Base-by-base conservation (phyloP, 768 basidiomycete genomes). In the Leccinum variicolor region DNA sequence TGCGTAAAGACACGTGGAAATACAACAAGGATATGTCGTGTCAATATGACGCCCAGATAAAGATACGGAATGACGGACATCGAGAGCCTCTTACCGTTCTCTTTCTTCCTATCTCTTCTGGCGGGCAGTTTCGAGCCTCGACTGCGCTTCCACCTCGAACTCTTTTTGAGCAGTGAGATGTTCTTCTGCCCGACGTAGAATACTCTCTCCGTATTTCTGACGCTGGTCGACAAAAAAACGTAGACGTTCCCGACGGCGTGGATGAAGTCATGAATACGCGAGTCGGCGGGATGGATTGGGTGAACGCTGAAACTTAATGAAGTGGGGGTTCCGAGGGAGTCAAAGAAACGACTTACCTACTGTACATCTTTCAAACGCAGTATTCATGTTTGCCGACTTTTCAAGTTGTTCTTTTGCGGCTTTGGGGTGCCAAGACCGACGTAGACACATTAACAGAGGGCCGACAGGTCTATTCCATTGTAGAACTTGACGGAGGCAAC, bases 381-480 rank as follows among this genome's bases (percentile, higher is more conserved):
- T 85, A 58, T 82, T 83, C 86, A 98, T 93, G 0, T 89, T 84
- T 0, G 75, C 63, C 64, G 87, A 92, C 31, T 86, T 91, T 64
- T n/a, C n/a, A n/a, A n/a, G n/a, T n/a, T 92, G 89, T 58, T 97
- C 92, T 64, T 91, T 90, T 70, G 84, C 90, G 2, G 93, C 94
- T 69, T 96, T 95, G 8, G 92, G 85, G 69, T 95, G 98, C 90
- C 92, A 95, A 9, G 94, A 86, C 53, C 96, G 84, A 58, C 93
- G 89, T 3, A 98, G 79, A 71, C 92, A 98, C 33, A 94, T 76
- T 14, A 98, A 73, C 2, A 4, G 80, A 73, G 23, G 93, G 88
- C 84, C 0, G 92, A 73, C 17, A 88, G 81, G 62, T 92, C 88
- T 34, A 90, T 85, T 14, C 85, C 83, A 26, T 80, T 70, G 66